Evolutionary conservation across 805 yeast genomes (phyloP).

Genomic region (Zygosaccharomyces siamensis): DNA sequence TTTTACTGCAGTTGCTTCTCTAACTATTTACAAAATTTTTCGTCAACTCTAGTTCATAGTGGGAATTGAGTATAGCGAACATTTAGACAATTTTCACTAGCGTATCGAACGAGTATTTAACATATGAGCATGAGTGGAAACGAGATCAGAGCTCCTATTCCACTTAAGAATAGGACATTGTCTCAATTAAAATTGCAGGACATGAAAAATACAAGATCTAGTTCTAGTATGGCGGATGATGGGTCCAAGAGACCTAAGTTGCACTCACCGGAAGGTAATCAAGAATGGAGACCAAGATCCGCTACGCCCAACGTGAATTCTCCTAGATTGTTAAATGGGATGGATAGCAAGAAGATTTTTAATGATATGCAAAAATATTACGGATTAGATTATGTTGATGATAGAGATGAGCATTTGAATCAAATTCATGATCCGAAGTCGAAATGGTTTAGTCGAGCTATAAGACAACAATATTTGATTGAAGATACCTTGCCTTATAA

Average conservation of each 20-base stretch:
- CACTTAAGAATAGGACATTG: slow-evolving; percentile 20
- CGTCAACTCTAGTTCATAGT: background rate
- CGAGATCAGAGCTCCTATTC: slow-evolving; percentile 28
- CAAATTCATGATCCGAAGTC: slow-evolving; percentile 35
- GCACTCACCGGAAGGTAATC: slow-evolving; percentile 8
- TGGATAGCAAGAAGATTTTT: slow-evolving; percentile 23
- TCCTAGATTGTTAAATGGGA: slow-evolving; percentile 20
- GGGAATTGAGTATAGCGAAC: background rate
- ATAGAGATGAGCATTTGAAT: slow-evolving; percentile 32
- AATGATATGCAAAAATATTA: slow-evolving; percentile 38
- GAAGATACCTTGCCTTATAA: slow-evolving; percentile 61
- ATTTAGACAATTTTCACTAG: background rate
- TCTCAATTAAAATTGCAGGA: slow-evolving; percentile 16
- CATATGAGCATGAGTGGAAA: slow-evolving; percentile 10
- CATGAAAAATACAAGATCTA: slow-evolving; percentile 20
- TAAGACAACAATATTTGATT: slow-evolving; percentile 33
- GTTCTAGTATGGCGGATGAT: slow-evolving; percentile 18
- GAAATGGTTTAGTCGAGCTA: slow-evolving; percentile 38
- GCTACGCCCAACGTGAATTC: slow-evolving; percentile 24
- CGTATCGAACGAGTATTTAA: background rate
- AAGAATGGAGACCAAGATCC: slow-evolving; percentile 16
- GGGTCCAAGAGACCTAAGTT: slow-evolving; percentile 17
- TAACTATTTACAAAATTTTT: background rate
- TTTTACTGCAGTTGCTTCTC: background rate
- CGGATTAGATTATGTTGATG: slow-evolving; percentile 49